These are phyloP conservation scores for Aspergillus intermedius DNA, from an alignment of 2,329 filamentous ascomycete genomes.

Conservation along the genomic window DNA sequence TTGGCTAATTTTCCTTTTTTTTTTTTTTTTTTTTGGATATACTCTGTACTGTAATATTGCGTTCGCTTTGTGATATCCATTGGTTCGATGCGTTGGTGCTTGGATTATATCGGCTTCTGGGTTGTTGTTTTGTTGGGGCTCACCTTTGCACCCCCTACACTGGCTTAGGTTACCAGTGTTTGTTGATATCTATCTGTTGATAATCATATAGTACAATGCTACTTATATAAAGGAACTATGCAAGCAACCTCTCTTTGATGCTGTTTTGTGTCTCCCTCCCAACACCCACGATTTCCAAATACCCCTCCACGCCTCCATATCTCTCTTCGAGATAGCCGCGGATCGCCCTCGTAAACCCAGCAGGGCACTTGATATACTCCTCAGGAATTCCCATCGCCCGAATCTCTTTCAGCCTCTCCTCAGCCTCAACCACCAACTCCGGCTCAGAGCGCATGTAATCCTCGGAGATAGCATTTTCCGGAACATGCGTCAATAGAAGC, in stretches of 20 bases:
- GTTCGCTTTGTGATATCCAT: not conserved
- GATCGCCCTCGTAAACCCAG: slow-evolving; percentile 57
- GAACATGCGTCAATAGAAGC: slow-evolving; percentile 56
- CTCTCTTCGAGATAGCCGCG: slow-evolving; percentile 50
- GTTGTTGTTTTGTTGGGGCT: not conserved
- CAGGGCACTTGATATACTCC: slow-evolving; percentile 63
- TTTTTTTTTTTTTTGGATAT: not conserved
- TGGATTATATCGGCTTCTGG: not conserved
- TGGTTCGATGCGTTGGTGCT: not conserved
- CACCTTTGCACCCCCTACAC: too few species aligned
- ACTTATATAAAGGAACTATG: slow-evolving; percentile 9
- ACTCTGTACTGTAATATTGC: not conserved
- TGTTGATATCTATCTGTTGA: not conserved
- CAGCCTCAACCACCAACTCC: slow-evolving; percentile 56
- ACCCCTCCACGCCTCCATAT: slow-evolving; percentile 62
- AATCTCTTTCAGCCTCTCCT: slow-evolving; percentile 62
- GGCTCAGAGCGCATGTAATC: slow-evolving; percentile 66
- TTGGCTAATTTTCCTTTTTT: not conserved
- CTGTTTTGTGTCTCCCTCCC: slow-evolving; percentile 36
- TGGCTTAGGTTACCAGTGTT: too few species aligned
- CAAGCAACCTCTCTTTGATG: slow-evolving; percentile 23
- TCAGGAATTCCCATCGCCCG: slow-evolving; percentile 62
- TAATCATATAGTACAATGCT: slow-evolving; percentile 2
- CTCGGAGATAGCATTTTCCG: slow-evolving; percentile 54
- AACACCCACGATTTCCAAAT: slow-evolving; percentile 60